These are phyloP conservation scores for Malus orientalis DNA, from an alignment of 306 rosid species.

Conservation along the genomic window DNA sequence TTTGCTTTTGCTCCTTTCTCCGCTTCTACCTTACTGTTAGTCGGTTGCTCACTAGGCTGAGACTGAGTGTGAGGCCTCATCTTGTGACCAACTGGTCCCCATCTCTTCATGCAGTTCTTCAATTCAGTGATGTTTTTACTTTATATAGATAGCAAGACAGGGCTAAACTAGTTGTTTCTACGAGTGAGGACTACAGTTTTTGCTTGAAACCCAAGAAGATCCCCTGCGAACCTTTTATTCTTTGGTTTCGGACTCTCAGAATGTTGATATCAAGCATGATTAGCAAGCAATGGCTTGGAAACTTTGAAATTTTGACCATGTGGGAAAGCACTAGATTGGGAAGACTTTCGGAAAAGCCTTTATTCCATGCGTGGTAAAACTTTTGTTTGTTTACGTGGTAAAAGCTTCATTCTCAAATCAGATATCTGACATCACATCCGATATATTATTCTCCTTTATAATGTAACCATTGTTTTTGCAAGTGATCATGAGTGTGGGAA, in stretches of 20 bases:
- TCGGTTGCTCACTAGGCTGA: not conserved
- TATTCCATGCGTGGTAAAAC: not conserved
- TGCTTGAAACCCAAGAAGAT: not conserved
- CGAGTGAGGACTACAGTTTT: not conserved
- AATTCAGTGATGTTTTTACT: not conserved
- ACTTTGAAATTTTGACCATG: not conserved
- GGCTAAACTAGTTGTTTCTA: not conserved
- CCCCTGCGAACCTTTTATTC: not conserved
- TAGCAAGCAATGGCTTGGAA: not conserved
- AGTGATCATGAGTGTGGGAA: not conserved
- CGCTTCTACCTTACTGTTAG: not conserved
- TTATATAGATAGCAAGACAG: not conserved
- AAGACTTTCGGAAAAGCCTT: not conserved
- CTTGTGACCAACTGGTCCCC: constrained; percentile 25
- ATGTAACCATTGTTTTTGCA: not conserved
- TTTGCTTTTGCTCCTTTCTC: not conserved
- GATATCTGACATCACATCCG: not conserved
- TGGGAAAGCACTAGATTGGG: not conserved
- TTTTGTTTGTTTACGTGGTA: not conserved
- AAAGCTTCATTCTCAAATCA: not conserved
- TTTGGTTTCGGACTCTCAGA: not conserved
- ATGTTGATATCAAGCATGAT: not conserved
- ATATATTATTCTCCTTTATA: not conserved
- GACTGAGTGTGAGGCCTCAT: not conserved
- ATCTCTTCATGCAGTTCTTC: constrained; percentile 5